Base-by-base conservation (phyloP, 345 rosid genomes). In the Citropsis articulata region DNA sequence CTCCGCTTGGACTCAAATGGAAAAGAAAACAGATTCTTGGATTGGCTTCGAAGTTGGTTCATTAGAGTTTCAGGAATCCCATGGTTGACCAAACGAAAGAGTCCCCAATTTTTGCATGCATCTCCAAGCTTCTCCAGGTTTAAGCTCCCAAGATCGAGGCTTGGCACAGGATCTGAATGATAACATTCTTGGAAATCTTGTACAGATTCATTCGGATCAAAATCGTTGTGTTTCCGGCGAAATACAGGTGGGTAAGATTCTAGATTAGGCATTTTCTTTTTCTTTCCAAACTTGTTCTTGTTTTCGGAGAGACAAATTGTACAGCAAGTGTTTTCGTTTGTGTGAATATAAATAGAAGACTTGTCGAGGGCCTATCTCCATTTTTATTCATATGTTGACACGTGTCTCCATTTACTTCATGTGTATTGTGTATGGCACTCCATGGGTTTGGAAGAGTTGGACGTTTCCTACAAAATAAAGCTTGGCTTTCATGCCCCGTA, bases 61-160 rank as follows among this genome's bases (percentile, higher is more conserved):
- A 83, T 59, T 8, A 90, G 84, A n/a, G 53, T 38, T 4, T 38
- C 48, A 75, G 97, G 95, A 31, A 91, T 78, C 73, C 91, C 93
- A 81, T 93, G 94, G 86, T 88, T 88, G 72, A 77, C 86, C 83
- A 93, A 28, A 81, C 93, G 93, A 79, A 93, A 91, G 28, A 91
- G 40, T 33, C 97, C 95, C 97, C 91, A 93, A 33, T 81, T 86
- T 7, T 42, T 81, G 82, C 95, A 90, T 31, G 90, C 93, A 16
- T 87, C 89, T 14, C 19, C 82, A 21, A 93, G 89, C 67, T 59
- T 56, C 25, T 84, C 88, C 76, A 33, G 71, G 79, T 84, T 80
- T 40, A 89, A 67, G 77, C 80, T 59, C 66, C 84, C 86, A 66
- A 93, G 80, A 83, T 93, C 89, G 21, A 93, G 45, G 16, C 84